A percentile compares a stretch with the other conserved stretches of the same genome.
Conservation (phyloP, 1,139 yeast genomes). For the Wickerhamomyces sp. region DNA sequence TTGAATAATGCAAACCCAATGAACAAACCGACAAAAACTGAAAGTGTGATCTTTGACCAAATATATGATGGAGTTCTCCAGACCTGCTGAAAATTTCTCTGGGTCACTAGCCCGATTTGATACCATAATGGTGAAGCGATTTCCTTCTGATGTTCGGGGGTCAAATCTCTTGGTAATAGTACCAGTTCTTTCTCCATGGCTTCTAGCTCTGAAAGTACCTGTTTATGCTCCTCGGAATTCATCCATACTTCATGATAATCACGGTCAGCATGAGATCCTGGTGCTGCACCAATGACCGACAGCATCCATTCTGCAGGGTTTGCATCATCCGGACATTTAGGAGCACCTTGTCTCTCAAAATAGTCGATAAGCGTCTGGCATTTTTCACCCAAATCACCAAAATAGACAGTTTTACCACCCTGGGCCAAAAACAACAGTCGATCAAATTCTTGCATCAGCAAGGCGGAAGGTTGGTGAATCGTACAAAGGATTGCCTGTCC, state of each 20-base stretch:
- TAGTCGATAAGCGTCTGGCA: constrained; percentile 55
- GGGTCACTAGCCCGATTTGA: constrained; percentile 51
- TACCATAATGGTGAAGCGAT: constrained; percentile 37
- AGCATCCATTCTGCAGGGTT: constrained; percentile 86
- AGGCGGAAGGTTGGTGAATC: constrained; percentile 80
- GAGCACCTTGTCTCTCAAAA: constrained; percentile 66
- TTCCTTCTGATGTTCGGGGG: constrained; percentile 14
- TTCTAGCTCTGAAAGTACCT: constrained; percentile 35
- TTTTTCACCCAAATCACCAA: constrained; percentile 69
- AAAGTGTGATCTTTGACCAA: constrained; percentile 55
- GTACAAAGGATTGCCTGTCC: constrained; percentile 85
- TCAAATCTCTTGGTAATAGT: constrained; percentile 17
- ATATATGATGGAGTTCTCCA: constrained; percentile 70
- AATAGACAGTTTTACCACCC: constrained; percentile 78
- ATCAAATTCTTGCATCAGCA: constrained; percentile 71
- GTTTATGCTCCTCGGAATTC: constrained; percentile 46
- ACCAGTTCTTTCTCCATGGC: constrained; percentile 37
- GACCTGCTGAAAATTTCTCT: constrained; percentile 50
- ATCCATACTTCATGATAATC: constrained; percentile 66
- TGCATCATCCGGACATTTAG: constrained; percentile 56
- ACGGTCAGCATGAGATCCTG: constrained; percentile 61
- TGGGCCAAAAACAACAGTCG: constrained; percentile 59
- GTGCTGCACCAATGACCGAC: constrained; percentile 77
- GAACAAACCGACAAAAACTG: constrained; percentile 39
- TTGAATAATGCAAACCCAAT: constrained; percentile 59